Conservation (phyloP, 345 rosid genomes). For the Moricandia moricandioides region DNA sequence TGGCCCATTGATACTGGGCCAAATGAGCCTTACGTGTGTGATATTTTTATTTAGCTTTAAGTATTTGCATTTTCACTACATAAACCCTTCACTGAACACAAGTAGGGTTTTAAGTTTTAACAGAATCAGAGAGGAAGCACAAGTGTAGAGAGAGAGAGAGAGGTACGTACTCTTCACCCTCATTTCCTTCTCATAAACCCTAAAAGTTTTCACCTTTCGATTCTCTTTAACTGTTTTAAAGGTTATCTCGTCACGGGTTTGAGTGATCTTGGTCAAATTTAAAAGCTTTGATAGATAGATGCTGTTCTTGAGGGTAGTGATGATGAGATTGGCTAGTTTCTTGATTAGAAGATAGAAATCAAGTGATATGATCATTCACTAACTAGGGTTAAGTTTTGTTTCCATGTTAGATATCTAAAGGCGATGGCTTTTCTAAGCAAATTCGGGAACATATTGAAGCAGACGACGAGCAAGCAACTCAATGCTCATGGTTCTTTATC, state of each 20-base stretch:
- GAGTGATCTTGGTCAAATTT: background rate
- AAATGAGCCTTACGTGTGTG: background rate
- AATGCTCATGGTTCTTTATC: conserved; percentile 46
- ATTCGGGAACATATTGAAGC: conserved; percentile 67
- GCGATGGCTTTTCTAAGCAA: conserved; percentile 83
- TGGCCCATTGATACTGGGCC: background rate
- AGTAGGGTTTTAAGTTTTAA: background rate
- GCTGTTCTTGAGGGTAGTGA: background rate
- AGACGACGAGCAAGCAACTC: conserved; percentile 55
- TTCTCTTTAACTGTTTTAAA: background rate
- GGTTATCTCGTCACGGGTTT: background rate
- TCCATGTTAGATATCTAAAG: background rate
- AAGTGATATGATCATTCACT: conserved; percentile 3
- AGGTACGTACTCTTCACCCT: conserved; percentile 8
- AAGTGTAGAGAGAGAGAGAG: background rate
- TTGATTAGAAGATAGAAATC: background rate
- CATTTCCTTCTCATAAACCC: conserved; percentile 20
- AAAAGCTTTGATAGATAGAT: background rate
- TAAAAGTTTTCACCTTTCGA: background rate
- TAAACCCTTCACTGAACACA: background rate
- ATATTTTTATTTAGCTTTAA: too few species aligned
- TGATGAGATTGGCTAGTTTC: background rate
- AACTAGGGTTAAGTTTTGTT: background rate
- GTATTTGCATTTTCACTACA: too few species aligned
- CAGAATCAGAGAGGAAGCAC: background rate